Evolutionary conservation across 83 land plant species (phyloP).

Genomic region (Picea engelmannii): DNA sequence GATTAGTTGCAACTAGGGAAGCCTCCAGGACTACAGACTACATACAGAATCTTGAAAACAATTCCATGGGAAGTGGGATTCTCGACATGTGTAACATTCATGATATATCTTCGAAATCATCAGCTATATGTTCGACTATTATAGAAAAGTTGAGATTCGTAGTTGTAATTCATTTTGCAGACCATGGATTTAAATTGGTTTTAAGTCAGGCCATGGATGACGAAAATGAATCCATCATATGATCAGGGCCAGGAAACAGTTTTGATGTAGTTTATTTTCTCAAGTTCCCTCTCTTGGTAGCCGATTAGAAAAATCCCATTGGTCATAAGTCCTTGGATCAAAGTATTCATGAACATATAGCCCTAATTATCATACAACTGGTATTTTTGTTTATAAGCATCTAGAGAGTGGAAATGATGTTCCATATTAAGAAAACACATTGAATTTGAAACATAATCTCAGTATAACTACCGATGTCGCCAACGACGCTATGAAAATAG

Average conservation of each 20-base stretch:
- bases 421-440: neutral
- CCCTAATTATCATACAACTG: no score
- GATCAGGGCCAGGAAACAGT: no score
- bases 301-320: neutral
- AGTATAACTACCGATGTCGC: neutral
- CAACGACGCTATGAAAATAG: no score
- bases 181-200: slow-evolving; percentile 35
- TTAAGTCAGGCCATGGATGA: no score
- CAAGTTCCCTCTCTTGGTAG: no score
- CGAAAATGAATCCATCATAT: no score
- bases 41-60: slow-evolving; percentile 5
- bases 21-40: neutral
- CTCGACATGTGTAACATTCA: slow-evolving; percentile 11
- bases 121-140: slow-evolving; percentile 13
- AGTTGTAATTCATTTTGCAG: slow-evolving; percentile 70
- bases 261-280: no score
- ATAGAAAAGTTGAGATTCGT: slow-evolving; percentile 47
- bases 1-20: slow-evolving; percentile 5
- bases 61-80: slow-evolving; percentile 10
- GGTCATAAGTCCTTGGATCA: slow-evolving; percentile 4
- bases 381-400: no score
- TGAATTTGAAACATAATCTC: slow-evolving; percentile 4
- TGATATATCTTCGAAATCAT: neutral
- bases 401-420: neutral
- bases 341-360: neutral